Conservation (phyloP, 805 yeast genomes). For the Jamesozyma gamospora region DNA sequence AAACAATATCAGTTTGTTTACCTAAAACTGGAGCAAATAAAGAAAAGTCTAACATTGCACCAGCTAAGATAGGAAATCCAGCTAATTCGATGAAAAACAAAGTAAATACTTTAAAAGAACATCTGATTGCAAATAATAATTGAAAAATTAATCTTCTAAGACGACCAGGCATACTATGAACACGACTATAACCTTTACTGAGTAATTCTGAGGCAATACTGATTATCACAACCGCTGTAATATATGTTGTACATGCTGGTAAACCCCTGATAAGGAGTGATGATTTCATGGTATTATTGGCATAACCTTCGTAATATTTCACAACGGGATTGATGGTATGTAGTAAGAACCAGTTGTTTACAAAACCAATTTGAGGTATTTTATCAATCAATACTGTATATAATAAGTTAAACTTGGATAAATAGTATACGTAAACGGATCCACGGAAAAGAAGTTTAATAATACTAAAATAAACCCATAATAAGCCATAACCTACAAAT, state of each 20-base stretch:
- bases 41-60: slow-evolving; percentile 62
- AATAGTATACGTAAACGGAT: slow-evolving; percentile 1
- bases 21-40: slow-evolving; percentile 27
- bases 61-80: slow-evolving; percentile 83
- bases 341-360: slow-evolving; percentile 10
- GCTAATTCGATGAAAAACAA: slow-evolving; percentile 71
- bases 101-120: slow-evolving; percentile 63
- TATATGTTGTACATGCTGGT: slow-evolving; percentile 23
- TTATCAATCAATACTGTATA: slow-evolving; percentile 3
- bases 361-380: slow-evolving; percentile 2
- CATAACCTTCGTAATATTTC: slow-evolving; percentile 14
- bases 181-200: slow-evolving; percentile 19
- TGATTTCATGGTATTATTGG: slow-evolving; percentile 11
- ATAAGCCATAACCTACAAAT: slow-evolving; percentile 31
- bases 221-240: slow-evolving; percentile 17
- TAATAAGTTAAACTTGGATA: slow-evolving; percentile 2
- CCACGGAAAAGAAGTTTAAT: slow-evolving; percentile 9
- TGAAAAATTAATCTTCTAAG: slow-evolving; percentile 42
- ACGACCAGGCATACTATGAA: slow-evolving; percentile 23
- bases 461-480: slow-evolving; percentile 13
- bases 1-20: slow-evolving; percentile 9
- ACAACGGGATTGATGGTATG: slow-evolving; percentile 6
- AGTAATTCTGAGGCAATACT: slow-evolving; percentile 19
- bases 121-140: slow-evolving; percentile 42
- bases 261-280: slow-evolving; percentile 20